Percentiles rank a stretch among this genome's conserved stretches.
Conservation (phyloP, 2,329 filamentous ascomycete genomes). For the Claviceps pazoutovae region DNA sequence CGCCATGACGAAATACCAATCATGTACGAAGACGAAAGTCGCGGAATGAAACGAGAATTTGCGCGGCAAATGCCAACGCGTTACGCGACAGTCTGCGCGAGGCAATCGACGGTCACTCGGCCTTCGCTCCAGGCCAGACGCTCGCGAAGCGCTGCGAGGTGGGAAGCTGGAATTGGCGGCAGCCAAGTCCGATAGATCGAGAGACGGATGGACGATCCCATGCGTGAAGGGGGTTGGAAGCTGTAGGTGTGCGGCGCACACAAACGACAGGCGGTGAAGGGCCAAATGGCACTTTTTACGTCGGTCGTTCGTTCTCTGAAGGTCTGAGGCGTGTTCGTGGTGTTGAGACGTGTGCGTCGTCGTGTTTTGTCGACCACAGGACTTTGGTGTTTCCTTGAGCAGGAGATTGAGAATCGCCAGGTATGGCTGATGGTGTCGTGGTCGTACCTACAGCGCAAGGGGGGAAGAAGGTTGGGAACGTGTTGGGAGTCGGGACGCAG, state of each 20-base stretch:
- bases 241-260: background rate
- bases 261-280: slow-evolving; percentile 1
- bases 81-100: background rate
- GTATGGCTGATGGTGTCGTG: background rate
- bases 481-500: background rate
- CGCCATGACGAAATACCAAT: slow-evolving; percentile 3
- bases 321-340: background rate
- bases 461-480: background rate
- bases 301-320: too few relatives aligned
- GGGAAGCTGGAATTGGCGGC: background rate
- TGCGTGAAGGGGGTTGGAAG: background rate
- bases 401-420: background rate
- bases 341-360: background rate
- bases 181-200: background rate
- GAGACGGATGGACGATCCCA: background rate
- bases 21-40: background rate
- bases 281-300: too few relatives aligned
- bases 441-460: background rate
- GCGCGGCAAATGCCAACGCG: background rate
- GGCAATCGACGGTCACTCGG: background rate
- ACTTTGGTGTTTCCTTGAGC: background rate
- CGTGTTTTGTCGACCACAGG: too few relatives aligned
- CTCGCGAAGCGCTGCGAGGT: background rate
- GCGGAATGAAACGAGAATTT: background rate
- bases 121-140: background rate